Base-by-base conservation (phyloP, 192 early-diverging fungal species). In the Rhizophagus sp. region DNA sequence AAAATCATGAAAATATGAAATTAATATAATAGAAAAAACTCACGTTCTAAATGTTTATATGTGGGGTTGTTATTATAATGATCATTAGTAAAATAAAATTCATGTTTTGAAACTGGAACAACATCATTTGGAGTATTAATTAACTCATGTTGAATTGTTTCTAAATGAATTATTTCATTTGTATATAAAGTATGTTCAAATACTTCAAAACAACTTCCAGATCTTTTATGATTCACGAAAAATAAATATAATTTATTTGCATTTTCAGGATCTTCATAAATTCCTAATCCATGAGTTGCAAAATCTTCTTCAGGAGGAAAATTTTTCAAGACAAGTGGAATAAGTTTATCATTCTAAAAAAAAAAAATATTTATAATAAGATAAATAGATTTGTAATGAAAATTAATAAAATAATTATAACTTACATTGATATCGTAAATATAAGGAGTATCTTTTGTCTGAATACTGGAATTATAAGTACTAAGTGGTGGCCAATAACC, bases 1-100 rank as follows among this genome's bases (percentile, higher is more conserved):
- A 73, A 57, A n/a, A 39, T 10, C 17, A 11, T 1, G 44, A 15
- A 24, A 30, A 5, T 22, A 71, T 27, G 9, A 44, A 33, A 39
- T 61, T 30, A 34, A 44, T 15, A 41, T 41, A 41, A 41, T 41
- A 41, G 5, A 41, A 36, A 11, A 68, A 75, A 47, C 17, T 19
- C 76, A 75, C 87, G 70, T 79, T 91, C 89, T 41, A 87, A 49
- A 5, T 65, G 71, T 64, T 85, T 84, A 83, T 83, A 79, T 6
- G 47, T 22, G 8, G 82, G 80, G 2, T 73, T 25, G 11, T 27
- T 66, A 52, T 85, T 77, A 33, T 52, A 50, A 73, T 86, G 63
- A 61, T 91, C 90, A 78, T 91, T 91, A 22, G 89, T 88, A 4
- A 88, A 85, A 79, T 91, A 91, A 66, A 91, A 91, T 15, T 87